These are phyloP conservation scores for Trichoderma gamsii DNA, from an alignment of 495 filamentous ascomycete species.

Conservation along the genomic window DNA sequence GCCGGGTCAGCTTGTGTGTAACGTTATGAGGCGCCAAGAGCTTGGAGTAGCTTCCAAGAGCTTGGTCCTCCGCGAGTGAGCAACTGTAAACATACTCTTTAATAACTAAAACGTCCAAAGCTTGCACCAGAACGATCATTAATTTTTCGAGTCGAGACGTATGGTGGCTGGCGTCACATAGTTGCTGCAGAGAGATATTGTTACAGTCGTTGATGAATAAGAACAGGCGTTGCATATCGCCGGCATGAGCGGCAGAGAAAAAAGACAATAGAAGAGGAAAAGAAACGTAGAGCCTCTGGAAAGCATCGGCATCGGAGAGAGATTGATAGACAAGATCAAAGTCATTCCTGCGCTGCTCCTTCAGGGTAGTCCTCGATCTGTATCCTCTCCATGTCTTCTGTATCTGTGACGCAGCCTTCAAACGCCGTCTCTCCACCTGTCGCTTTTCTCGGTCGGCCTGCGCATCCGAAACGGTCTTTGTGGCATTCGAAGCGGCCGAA, in stretches of 20 bases:
- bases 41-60: background rate
- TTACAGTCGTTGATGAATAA: slow-evolving; percentile 34
- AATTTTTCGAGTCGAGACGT: slow-evolving; percentile 29
- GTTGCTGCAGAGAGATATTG: slow-evolving; percentile 24
- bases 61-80: background rate
- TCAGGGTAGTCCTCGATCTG: slow-evolving; percentile 53
- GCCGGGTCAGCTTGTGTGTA: background rate
- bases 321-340: slow-evolving; percentile 56
- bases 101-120: slow-evolving; percentile 28
- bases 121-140: slow-evolving; percentile 28
- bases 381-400: slow-evolving; percentile 84
- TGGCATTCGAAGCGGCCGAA: slow-evolving; percentile 48
- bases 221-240: slow-evolving; percentile 34
- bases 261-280: slow-evolving; percentile 32
- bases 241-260: slow-evolving; percentile 25
- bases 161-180: slow-evolving; percentile 21
- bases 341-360: slow-evolving; percentile 51
- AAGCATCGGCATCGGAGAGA: slow-evolving; percentile 1
- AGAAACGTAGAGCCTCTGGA: slow-evolving; percentile 27
- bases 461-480: slow-evolving; percentile 74
- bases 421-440: slow-evolving; percentile 73
- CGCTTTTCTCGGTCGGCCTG: slow-evolving; percentile 75
- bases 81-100: slow-evolving; percentile 22
- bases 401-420: slow-evolving; percentile 66
- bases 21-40: background rate